phyloP scores from a whole-genome alignment of 768 basidiomycete genomes.

The Russula sp. region DNA sequence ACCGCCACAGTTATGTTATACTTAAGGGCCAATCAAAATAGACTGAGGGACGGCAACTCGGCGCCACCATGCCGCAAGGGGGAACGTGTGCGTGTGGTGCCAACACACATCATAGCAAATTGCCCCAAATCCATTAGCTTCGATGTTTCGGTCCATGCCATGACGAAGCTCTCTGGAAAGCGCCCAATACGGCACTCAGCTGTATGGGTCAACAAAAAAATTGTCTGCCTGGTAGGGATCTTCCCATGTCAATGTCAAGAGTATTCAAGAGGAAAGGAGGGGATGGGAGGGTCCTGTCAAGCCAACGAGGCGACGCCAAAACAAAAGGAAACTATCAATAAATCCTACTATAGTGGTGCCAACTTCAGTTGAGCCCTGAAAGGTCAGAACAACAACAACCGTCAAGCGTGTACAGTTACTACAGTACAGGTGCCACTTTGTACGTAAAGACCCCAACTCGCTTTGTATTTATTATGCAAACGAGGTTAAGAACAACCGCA shows the following conservation, averaged over 20 bases:
- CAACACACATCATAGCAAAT: background rate
- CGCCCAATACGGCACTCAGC: background rate
- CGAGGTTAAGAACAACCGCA: too few relatives aligned
- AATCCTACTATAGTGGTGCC: background rate
- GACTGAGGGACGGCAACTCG: background rate
- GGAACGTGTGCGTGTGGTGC: background rate
- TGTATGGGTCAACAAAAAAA: too few relatives aligned
- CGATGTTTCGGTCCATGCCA: background rate
- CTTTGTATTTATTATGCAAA: background rate
- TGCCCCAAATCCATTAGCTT: constrained; percentile 1
- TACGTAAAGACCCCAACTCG: background rate
- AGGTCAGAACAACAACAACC: too few relatives aligned
- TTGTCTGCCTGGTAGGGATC: too few relatives aligned
- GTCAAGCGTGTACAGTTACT: too few relatives aligned
- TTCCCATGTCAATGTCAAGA: too few relatives aligned
- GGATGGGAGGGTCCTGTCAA: background rate
- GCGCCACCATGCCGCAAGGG: background rate
- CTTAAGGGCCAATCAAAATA: background rate
- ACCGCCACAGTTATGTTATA: background rate
- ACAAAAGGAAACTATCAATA: background rate
- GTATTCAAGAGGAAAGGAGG: background rate
- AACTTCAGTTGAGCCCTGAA: background rate
- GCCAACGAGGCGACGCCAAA: background rate
- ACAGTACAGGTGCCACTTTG: background rate
- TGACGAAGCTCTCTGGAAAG: background rate